A percentile compares a stretch with the other conserved stretches of the same genome.
phyloP scores from a whole-genome alignment of 78 protist genomes.

The Diacronema lutheri region DNA sequence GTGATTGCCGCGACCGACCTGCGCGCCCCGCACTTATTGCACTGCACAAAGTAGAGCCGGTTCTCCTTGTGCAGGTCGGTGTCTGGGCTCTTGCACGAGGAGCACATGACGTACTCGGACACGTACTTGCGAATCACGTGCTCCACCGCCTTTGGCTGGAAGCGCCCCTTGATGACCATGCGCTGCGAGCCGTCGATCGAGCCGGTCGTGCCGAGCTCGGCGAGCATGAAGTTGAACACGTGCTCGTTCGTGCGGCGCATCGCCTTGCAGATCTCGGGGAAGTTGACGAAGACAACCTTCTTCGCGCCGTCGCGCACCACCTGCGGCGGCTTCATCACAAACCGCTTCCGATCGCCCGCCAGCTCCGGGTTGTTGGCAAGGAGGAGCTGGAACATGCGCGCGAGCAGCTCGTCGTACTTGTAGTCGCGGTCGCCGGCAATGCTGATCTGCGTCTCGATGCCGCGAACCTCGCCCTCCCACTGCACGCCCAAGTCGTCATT shows the following conservation, averaged over 20 bases:
- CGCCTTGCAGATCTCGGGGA: conserved; percentile 81
- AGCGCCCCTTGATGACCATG: conserved; percentile 87
- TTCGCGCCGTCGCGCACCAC: conserved; percentile 74
- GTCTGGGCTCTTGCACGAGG: conserved; percentile 77
- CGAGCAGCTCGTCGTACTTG: conserved; percentile 36
- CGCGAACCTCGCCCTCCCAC: background rate
- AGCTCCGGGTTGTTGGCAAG: conserved; percentile 48
- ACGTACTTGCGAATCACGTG: conserved; percentile 80
- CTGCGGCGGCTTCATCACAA: conserved; percentile 77
- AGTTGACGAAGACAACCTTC: conserved; percentile 79
- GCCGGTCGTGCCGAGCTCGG: conserved; percentile 92
- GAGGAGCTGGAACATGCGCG: conserved; percentile 13
- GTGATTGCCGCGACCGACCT: conserved; percentile 80
- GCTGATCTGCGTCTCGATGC: background rate
- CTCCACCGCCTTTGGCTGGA: conserved; percentile 87
- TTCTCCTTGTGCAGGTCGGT: conserved; percentile 78
- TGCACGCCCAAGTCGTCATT: background rate
- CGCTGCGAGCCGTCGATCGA: conserved; percentile 80
- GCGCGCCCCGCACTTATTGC: conserved; percentile 77
- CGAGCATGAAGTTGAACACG: conserved; percentile 69
- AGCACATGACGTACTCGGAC: conserved; percentile 88
- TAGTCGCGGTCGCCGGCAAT: conserved; percentile 6
- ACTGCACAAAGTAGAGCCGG: conserved; percentile 79
- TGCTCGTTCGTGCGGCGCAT: conserved; percentile 84
- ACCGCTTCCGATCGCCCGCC: conserved; percentile 13